Conservation (phyloP, 1,139 yeast genomes). For the Keqinozyma sinolaborantium region DNA sequence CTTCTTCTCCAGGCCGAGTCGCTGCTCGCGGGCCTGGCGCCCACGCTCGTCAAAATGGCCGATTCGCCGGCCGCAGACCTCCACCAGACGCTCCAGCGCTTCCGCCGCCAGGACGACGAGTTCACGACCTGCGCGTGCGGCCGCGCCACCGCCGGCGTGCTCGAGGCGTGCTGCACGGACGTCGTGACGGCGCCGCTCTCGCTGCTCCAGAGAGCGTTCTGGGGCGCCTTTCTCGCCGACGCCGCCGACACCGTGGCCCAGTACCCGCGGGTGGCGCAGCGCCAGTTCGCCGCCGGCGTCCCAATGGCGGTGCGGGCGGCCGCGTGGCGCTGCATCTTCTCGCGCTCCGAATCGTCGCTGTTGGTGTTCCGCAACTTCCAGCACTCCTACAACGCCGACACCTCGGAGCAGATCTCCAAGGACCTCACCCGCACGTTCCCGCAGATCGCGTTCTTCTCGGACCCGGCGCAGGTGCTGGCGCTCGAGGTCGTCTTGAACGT, state of each 20-base stretch:
- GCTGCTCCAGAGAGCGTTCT: too few relatives aligned
- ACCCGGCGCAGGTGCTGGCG: slow-evolving; percentile 37
- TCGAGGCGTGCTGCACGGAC: slow-evolving; percentile 21
- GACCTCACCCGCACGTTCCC: slow-evolving; percentile 68
- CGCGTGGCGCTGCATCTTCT: slow-evolving; percentile 36
- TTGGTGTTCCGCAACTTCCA: slow-evolving; percentile 40
- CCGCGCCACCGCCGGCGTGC: too few relatives aligned
- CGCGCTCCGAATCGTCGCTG: slow-evolving; percentile 33
- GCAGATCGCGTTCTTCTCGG: slow-evolving; percentile 46
- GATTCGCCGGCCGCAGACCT: slow-evolving; percentile 4
- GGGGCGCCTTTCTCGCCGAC: slow-evolving; percentile 44
- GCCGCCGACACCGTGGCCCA: slow-evolving; percentile 45
- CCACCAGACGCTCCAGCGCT: slow-evolving; percentile 6
- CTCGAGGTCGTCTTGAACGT: slow-evolving; percentile 62
- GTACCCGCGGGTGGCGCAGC: slow-evolving; percentile 45
- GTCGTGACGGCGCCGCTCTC: too few relatives aligned
- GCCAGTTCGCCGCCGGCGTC: slow-evolving; percentile 38
- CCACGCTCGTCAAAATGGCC: not conserved
- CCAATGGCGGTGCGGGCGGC: slow-evolving; percentile 34
- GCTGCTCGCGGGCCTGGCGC: not conserved
- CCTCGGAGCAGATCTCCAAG: slow-evolving; percentile 53
- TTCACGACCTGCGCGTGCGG: slow-evolving; percentile 36
- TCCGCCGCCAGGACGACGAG: slow-evolving; percentile 28
- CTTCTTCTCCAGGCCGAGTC: too few relatives aligned
- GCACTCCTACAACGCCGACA: slow-evolving; percentile 39